Evolutionary conservation across 108 stramenopile species (phyloP).

Genomic region (Phaeodactylum tricornutum): DNA sequence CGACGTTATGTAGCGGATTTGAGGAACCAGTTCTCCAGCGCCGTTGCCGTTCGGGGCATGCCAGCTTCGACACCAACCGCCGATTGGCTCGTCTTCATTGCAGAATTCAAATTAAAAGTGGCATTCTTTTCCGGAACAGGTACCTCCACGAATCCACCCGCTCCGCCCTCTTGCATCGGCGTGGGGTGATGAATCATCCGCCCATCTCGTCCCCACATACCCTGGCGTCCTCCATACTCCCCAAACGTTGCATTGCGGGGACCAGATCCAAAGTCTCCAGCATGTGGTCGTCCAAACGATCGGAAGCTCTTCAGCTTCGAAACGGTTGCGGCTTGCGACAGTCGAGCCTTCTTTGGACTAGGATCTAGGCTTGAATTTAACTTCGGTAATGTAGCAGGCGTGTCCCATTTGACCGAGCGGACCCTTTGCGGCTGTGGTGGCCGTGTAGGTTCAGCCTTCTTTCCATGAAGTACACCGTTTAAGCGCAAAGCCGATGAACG

Average conservation of each 20-base stretch:
- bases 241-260: constrained; percentile 57
- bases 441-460: constrained; percentile 3
- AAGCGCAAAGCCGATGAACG: constrained; percentile 31
- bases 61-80: not conserved
- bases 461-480: constrained; percentile 23
- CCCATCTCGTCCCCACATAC: constrained; percentile 45
- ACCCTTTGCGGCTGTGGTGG: constrained; percentile 16
- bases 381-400: constrained; percentile 10
- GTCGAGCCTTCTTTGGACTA: constrained; percentile 1
- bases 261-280: constrained; percentile 34
- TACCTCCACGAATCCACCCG: constrained; percentile 5
- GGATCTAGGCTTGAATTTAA: not conserved
- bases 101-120: constrained; percentile 18
- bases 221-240: constrained; percentile 28
- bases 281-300: constrained; percentile 50
- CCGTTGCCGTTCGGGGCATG: constrained; percentile 43
- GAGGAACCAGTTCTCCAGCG: constrained; percentile 33
- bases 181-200: constrained; percentile 30
- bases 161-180: constrained; percentile 17
- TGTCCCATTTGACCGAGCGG: constrained; percentile 41
- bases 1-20: constrained; percentile 6
- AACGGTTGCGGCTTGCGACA: constrained; percentile 5
- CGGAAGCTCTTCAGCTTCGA: constrained; percentile 33
- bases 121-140: constrained; percentile 16
- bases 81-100: not conserved